Evolutionary conservation across 2,329 filamentous ascomycete species (phyloP).

Genomic region (Hypoxylon sp.): DNA sequence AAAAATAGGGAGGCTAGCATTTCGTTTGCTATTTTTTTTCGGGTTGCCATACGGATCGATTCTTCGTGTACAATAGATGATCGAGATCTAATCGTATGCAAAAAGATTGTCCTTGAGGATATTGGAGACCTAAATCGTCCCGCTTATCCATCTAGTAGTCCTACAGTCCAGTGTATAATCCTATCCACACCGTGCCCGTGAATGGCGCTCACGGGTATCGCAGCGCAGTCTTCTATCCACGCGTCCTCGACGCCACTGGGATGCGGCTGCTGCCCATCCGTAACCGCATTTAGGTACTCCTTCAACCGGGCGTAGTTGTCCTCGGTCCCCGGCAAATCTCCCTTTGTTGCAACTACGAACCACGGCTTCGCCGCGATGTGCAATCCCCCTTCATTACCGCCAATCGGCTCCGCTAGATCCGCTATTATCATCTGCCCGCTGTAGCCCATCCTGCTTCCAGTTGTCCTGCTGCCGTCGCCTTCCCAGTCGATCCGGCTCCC

Average conservation of each 20-base stretch:
- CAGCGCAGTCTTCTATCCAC: slow-evolving; percentile 74
- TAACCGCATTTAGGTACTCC: slow-evolving; percentile 78
- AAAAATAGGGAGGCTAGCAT: slow-evolving; percentile 18
- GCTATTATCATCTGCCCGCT: slow-evolving; percentile 53
- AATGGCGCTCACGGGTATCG: slow-evolving; percentile 91
- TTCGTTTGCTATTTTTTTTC: slow-evolving; percentile 16
- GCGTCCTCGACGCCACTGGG: slow-evolving; percentile 75
- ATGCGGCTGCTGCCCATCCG: slow-evolving; percentile 74
- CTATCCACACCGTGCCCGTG: slow-evolving; percentile 84
- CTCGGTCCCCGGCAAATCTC: slow-evolving; percentile 83
- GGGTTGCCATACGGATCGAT: slow-evolving; percentile 3
- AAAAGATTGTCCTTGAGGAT: slow-evolving; percentile 8
- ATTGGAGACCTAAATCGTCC: slow-evolving; percentile 5
- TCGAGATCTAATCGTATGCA: slow-evolving; percentile 13
- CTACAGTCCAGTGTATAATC: slow-evolving; percentile 80
- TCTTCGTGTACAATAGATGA: slow-evolving; percentile 28
- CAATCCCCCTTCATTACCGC: slow-evolving; percentile 59
- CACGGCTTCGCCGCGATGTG: slow-evolving; percentile 94
- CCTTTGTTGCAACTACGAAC: slow-evolving; percentile 96
- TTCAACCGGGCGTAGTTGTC: slow-evolving; percentile 80
- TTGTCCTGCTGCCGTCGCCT: slow-evolving; percentile 63
- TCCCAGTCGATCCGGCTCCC: slow-evolving; percentile 71
- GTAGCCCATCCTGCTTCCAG: slow-evolving; percentile 35
- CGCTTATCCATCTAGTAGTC: slow-evolving; percentile 69
- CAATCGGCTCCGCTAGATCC: slow-evolving; percentile 36